A percentile compares a stretch with the other conserved stretches of the same genome.
Evolutionary conservation across 2,329 filamentous ascomycete species (phyloP).

Genomic region (Fusarium udum): DNA sequence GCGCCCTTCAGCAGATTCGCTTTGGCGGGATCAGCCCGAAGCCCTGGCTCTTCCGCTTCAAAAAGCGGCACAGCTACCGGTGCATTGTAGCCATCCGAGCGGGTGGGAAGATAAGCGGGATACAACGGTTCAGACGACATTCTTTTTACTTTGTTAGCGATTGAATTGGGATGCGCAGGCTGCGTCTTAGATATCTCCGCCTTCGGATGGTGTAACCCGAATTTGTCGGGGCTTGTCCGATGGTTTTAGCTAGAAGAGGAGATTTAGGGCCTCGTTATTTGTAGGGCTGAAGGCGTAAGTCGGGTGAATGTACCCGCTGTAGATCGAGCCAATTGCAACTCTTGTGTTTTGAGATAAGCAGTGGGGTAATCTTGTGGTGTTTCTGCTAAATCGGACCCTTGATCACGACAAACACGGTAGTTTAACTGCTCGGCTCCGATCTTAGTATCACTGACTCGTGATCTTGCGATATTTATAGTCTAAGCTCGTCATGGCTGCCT

Average conservation of each 20-base stretch:
- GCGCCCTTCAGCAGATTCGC: conserved; percentile 34
- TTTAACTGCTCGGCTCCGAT: background rate
- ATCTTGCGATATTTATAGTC: background rate
- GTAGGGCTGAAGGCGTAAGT: conserved; percentile 14
- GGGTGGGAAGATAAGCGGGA: conserved; percentile 47
- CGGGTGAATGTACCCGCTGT: conserved; percentile 11
- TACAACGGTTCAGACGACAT: conserved; percentile 42
- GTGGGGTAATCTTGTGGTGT: background rate
- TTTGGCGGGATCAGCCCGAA: conserved; percentile 43
- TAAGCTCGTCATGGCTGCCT: background rate
- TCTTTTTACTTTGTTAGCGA: too few species aligned
- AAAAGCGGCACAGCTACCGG: conserved; percentile 42
- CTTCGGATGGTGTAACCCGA: conserved; percentile 13
- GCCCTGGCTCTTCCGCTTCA: conserved; percentile 45
- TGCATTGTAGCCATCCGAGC: conserved; percentile 44
- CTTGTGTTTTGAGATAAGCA: background rate
- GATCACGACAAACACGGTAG: background rate
- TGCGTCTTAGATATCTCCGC: conserved; percentile 8
- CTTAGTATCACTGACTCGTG: background rate
- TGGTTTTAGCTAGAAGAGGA: conserved; percentile 5
- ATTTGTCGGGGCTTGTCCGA: conserved; percentile 17
- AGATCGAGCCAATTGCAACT: background rate
- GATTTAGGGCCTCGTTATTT: conserved; percentile 23
- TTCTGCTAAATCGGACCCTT: background rate
- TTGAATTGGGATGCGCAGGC: background rate